These are phyloP conservation scores for Leccinum subfulvum DNA, from an alignment of 1,284 basidiomycete species.

Conservation along the genomic window DNA sequence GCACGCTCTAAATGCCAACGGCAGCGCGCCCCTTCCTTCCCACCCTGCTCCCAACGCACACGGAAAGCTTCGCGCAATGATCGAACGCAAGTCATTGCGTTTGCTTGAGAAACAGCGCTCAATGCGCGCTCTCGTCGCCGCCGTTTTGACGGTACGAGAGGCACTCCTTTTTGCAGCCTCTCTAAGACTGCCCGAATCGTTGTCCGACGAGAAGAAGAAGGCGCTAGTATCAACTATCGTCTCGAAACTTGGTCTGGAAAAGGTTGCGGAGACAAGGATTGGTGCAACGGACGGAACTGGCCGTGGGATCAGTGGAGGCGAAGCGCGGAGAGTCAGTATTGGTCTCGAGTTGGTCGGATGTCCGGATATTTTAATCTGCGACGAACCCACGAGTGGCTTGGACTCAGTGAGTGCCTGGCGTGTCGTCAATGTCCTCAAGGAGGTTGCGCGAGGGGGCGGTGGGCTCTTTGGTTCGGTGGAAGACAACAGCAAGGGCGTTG, in stretches of 20 bases:
- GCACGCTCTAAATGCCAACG: too few species aligned
- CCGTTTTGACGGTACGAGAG: slow-evolving; percentile 80
- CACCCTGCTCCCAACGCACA: too few species aligned
- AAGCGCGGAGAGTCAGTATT: slow-evolving; percentile 82
- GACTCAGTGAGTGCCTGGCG: slow-evolving; percentile 86
- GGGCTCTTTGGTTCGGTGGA: slow-evolving; percentile 23
- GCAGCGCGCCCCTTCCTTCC: too few species aligned
- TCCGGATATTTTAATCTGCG: slow-evolving; percentile 79
- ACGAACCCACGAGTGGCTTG: slow-evolving; percentile 81
- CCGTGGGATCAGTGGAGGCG: slow-evolving; percentile 83
- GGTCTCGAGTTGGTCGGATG: slow-evolving; percentile 79
- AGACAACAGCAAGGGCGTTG: slow-evolving; percentile 32
- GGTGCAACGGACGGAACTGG: slow-evolving; percentile 52
- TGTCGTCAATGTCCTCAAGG: slow-evolving; percentile 72
- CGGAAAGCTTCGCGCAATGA: too few species aligned
- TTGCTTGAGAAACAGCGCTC: too few species aligned
- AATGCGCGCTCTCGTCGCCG: slow-evolving; percentile 28
- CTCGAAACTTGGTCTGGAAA: slow-evolving; percentile 70
- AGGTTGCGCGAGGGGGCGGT: slow-evolving; percentile 64
- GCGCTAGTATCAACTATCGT: slow-evolving; percentile 69
- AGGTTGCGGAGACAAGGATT: slow-evolving; percentile 70
- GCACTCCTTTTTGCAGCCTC: slow-evolving; percentile 82
- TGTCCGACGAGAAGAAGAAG: slow-evolving; percentile 65
- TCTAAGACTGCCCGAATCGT: slow-evolving; percentile 77
- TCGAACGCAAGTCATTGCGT: too few species aligned